These are phyloP conservation scores for Lasiodiplodia sp. DNA, from an alignment of 2,329 filamentous ascomycete species.

Conservation along the genomic window DNA sequence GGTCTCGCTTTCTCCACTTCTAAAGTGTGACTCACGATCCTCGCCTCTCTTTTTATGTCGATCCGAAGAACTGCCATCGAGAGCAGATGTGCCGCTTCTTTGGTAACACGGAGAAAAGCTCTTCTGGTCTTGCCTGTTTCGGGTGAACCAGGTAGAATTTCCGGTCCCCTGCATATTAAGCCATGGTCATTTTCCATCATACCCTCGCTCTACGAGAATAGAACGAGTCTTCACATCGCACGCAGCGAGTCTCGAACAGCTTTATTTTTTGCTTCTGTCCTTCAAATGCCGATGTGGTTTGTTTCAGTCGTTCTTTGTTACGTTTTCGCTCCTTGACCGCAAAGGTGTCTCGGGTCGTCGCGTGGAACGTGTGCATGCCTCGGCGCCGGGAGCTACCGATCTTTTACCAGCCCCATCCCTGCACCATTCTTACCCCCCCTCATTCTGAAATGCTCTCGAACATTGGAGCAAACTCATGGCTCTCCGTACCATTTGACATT, in stretches of 20 bases:
- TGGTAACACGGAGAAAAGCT: neutral
- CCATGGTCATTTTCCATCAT: neutral
- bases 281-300: neutral
- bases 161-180: neutral
- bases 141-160: too few species aligned
- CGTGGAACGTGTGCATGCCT: conserved; percentile 20
- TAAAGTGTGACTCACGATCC: neutral
- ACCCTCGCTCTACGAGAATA: neutral
- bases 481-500: neutral
- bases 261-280: neutral
- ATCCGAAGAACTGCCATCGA: neutral
- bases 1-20: neutral
- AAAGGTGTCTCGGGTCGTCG: neutral
- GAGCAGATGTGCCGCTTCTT: neutral
- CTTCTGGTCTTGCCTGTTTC: neutral
- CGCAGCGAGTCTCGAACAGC: conserved; percentile 3
- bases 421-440: neutral
- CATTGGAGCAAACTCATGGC: neutral
- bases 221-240: neutral
- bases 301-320: neutral
- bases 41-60: neutral
- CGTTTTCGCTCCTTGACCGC: neutral
- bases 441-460: neutral
- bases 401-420: neutral
- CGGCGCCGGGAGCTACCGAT: neutral